Evolutionary conservation across 2,329 filamentous ascomycete genomes (phyloP).

Genomic region (Aspergillus glaucus): DNA sequence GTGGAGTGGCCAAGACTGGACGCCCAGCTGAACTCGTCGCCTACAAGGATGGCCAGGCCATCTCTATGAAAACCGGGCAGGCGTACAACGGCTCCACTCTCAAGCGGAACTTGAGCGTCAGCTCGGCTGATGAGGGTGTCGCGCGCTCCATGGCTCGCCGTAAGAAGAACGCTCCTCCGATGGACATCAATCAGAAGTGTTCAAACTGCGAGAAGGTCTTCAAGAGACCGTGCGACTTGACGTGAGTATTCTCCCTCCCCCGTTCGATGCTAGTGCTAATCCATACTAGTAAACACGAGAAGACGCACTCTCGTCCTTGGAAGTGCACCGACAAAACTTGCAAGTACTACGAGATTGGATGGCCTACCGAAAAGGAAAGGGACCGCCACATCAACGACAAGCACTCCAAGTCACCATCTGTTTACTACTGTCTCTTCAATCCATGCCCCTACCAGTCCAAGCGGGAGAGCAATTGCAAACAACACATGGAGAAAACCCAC

Average conservation of each 20-base stretch:
- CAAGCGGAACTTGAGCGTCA: conserved; percentile 48
- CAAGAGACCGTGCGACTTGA: conserved; percentile 93
- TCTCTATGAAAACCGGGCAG: conserved; percentile 68
- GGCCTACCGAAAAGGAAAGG: conserved; percentile 96
- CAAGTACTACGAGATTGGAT: conserved; percentile 85
- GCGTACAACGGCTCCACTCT: conserved; percentile 47
- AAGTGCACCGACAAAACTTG: conserved; percentile 78
- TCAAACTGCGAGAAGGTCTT: conserved; percentile 85
- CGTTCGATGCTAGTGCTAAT: conserved; percentile 5
- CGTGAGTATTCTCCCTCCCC: conserved; percentile 34
- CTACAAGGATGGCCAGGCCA: conserved; percentile 69
- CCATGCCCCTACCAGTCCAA: conserved; percentile 92
- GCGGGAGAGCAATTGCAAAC: conserved; percentile 93
- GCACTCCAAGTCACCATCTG: conserved; percentile 70
- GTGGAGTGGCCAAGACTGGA: conserved; percentile 74
- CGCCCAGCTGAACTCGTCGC: conserved; percentile 78
- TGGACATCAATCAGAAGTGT: conserved; percentile 77
- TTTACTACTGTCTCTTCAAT: conserved; percentile 76
- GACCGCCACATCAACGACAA: conserved; percentile 96
- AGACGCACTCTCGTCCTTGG: conserved; percentile 93
- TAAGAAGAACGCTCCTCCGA: conserved; percentile 84
- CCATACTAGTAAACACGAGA: conserved; percentile 71
- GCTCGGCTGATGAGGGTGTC: conserved; percentile 71
- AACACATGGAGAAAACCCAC: conserved; percentile 97
- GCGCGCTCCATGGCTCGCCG: conserved; percentile 90